Evolutionary conservation across 2,329 filamentous ascomycete species (phyloP).

Genomic region (Aspergillus jensenii): DNA sequence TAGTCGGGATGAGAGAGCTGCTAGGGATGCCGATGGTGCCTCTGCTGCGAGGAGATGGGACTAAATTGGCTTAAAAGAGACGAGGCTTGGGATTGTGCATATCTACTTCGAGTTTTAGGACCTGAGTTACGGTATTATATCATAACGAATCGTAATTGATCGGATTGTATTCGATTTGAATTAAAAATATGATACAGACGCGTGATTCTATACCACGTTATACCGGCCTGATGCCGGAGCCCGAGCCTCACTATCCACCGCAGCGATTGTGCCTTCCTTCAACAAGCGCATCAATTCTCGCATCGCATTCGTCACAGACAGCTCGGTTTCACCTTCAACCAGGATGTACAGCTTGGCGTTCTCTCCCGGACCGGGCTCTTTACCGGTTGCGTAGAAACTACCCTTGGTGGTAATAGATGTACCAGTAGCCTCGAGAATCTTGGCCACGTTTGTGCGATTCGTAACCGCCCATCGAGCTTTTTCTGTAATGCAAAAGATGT

Average conservation of each 20-base stretch:
- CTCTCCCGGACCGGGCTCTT: conserved; percentile 71
- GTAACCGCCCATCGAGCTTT: conserved; percentile 98
- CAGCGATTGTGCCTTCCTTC: conserved; percentile 86
- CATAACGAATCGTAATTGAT: background rate
- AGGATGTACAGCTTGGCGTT: conserved; percentile 97
- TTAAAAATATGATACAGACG: conserved; percentile 15
- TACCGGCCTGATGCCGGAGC: conserved; percentile 80
- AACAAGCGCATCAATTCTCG: conserved; percentile 83
- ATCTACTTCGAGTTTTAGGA: background rate
- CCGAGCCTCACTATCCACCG: conserved; percentile 80
- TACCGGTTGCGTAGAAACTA: conserved; percentile 79
- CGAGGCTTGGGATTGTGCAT: background rate
- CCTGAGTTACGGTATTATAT: background rate
- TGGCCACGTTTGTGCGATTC: conserved; percentile 96
- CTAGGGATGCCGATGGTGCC: conserved; percentile 67
- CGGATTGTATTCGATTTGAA: background rate
- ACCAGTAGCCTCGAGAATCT: conserved; percentile 91
- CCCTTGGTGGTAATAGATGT: conserved; percentile 98
- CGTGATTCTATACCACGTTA: conserved; percentile 66
- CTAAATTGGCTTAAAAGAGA: conserved; percentile 31
- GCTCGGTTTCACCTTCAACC: conserved; percentile 94
- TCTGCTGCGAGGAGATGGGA: conserved; percentile 59
- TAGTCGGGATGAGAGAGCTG: conserved; percentile 64
- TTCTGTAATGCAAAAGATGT: conserved; percentile 47
- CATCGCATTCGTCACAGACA: conserved; percentile 87